Evolutionary conservation across 1,139 yeast genomes (phyloP), one percentile per base, ranked within the genome.

Genomic region (Lodderomyces margitis): DNA sequence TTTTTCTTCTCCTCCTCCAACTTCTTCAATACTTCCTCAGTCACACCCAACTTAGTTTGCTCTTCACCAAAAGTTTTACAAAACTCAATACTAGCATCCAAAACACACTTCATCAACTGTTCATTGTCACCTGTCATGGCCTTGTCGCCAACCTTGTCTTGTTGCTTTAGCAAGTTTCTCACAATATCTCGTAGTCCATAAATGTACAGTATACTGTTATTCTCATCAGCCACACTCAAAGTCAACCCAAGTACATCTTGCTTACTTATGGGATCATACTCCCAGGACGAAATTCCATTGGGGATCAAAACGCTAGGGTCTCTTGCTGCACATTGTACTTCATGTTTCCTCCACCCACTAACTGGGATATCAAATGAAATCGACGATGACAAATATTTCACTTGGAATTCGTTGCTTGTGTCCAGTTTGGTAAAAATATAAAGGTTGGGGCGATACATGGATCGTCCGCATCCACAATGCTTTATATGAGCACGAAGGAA

Each of bases 271-370:
- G 43, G 3, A 45, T 49, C 42, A 9, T 34, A 15, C 27, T 44
- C 41, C 71, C 71, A 66, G n/a, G 48, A 46, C 1, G 70, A 58
- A 15, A 69, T 56, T 3, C 71, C 72, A 49, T 67, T 68, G 2
- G 74, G 74, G 32, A 68, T 62, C 34, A 68, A 52, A 4, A 59
- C 64, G 43, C 62, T 64, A 21, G 62, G 62, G 38, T 54, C 63
- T 25, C 20, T 32, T 4, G 27, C 61, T 8, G 38, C 48, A 47
- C 72, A 66, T 8, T 59, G 44, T 3, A 56, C 51, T 6, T 42
- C 28, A 14, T 52, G 43, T 2, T 67, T 64, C 12, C 59, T 49
- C 68, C 69, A 66, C 1, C 67, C 66, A 30, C 57, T 45, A 8
- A 65, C 55, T 2, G 64, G 64, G 6, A 65, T 53, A 39, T 62